Evolutionary conservation across 495 filamentous ascomycete species (phyloP), one percentile per base, ranked within the genome.

Genomic region (Penicillium bialowiezense): DNA sequence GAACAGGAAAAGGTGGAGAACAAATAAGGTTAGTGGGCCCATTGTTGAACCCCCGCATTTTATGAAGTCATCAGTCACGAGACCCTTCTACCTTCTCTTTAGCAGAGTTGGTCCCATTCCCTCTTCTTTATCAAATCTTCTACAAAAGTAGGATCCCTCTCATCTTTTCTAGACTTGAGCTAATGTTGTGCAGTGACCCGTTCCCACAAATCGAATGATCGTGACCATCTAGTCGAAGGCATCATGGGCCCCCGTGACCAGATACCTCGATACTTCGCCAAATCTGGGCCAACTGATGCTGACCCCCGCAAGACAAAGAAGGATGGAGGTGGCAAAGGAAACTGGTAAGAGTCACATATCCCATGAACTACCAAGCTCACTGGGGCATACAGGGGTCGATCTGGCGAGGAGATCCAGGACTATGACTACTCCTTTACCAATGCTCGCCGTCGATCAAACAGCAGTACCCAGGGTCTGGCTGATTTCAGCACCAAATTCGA

Each of bases 241-340:
- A 81, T 81, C 32, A 81, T 81, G 39, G 63, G 71, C 13, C 69
- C 80, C 34, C 80, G 86, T 55, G 86, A 92, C 29, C 79, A 86
- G 51, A 68, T 95, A 20, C 91, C 93, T 58, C 89, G 90, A 57
- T 97, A 84, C 80, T 97, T 97, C 64, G 90, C 79, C 62, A 97
- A 96, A 78, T 70, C 81, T 26, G 93, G 92, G 55, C 87, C 85
- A 60, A 74, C 83, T 57, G 91, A 90, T 60, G 71, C 74, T 55
- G 86, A 95, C 61, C 93, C 92, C 33, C 88, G 88, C 70, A 93
- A 93, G 80, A 88, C 86, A 55, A 97, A 97, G 84, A 97, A 97
- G 77, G 88, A 96, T 52, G 92, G 92, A 42, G 87, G 82, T 41
- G 92, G 92, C 34, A 93, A 90, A 68, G 89, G 85, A 65, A 96